Base-by-base conservation (phyloP, 305 asterid genomes). In the Fraxinus xanthoxyloides region DNA sequence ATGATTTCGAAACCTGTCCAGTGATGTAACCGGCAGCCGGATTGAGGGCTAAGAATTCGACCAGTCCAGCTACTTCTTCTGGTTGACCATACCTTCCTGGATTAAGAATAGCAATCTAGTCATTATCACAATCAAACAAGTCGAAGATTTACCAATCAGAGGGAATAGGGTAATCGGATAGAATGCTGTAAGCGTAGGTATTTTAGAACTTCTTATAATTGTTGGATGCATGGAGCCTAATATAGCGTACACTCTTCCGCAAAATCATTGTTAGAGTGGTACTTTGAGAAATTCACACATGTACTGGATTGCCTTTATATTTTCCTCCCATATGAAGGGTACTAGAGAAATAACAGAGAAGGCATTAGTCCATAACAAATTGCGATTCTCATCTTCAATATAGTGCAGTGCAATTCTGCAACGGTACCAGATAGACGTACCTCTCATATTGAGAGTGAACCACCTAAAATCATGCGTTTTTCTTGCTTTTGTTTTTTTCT, bases 71-170 rank as follows among this genome's bases (percentile, higher is more conserved):
- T 81, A 95, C 95, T 87, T 95, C 98, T 86, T 93, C 99, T 24
- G 98, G 97, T 84, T 87, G 91, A 31, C 98, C 99, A 67, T 93
- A 95, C 86, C 99, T 88, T 83, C 96, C 99, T 95, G 92, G 63
- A 84, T 81, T 77, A 56, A 30, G 72, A 30, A 67, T 28, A 69
- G 59, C 77, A 38, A 21, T 38, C 28, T 56, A 26, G 81, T 82
- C 43, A 61, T 40, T 76, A 81, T 56, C 70, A 7, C 61, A 54
- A 32, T 80, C 69, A 51, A 76, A 80, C 1, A 51, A 12, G 79
- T 70, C 76, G 21, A 54, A 1, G 30, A 24, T 59, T 0, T 19
- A 21, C 30, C 8, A 59, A 19, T 21, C 21, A 19, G 69, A 56
- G 67, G 67, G 21, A 19, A 56, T 56, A 5, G 26, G 10, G 26